Percentiles rank a stretch among this genome's conserved stretches.
Evolutionary conservation across 495 filamentous ascomycete species (phyloP).

Genomic region (Pseudomonodictys pantanalensis): DNA sequence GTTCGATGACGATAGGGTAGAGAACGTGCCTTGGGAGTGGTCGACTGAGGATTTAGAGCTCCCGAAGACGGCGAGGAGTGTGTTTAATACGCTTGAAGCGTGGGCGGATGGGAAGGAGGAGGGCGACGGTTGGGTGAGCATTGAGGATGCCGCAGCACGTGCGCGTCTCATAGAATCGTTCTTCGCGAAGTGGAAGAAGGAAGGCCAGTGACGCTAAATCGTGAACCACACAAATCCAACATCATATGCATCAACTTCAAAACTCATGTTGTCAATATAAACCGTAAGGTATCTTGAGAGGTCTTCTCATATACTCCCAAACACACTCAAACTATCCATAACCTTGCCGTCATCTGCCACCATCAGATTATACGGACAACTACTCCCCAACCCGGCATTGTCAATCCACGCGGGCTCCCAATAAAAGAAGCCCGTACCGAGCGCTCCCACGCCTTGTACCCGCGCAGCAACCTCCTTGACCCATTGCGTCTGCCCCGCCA

Average conservation of each 20-base stretch:
- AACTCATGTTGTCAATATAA: too few species aligned
- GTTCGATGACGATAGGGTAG: conserved; percentile 3
- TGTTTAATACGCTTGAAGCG: neutral
- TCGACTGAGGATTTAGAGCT: conserved; percentile 4
- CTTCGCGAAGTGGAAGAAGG: too few species aligned
- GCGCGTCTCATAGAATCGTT: too few species aligned
- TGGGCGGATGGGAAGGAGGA: neutral
- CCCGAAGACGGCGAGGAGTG: neutral
- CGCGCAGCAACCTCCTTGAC: conserved; percentile 38
- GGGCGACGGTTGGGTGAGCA: neutral
- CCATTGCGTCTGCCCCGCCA: conserved; percentile 45
- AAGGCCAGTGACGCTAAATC: too few species aligned
- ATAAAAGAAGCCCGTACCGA: conserved; percentile 45
- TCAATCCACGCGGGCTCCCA: conserved; percentile 48
- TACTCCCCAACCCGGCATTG: conserved; percentile 26
- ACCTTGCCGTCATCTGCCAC: conserved; percentile 13
- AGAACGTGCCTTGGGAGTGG: conserved; percentile 14
- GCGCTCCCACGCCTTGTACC: conserved; percentile 38
- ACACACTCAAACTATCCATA: conserved; percentile 25
- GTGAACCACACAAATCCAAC: too few species aligned
- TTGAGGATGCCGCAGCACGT: neutral
- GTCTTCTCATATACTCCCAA: conserved; percentile 9
- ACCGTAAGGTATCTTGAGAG: too few species aligned
- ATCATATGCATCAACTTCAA: too few species aligned
- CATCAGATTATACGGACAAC: conserved; percentile 29